phyloP scores from a whole-genome alignment of 805 yeast species.

The Schizosaccharomyces cryophilus region DNA sequence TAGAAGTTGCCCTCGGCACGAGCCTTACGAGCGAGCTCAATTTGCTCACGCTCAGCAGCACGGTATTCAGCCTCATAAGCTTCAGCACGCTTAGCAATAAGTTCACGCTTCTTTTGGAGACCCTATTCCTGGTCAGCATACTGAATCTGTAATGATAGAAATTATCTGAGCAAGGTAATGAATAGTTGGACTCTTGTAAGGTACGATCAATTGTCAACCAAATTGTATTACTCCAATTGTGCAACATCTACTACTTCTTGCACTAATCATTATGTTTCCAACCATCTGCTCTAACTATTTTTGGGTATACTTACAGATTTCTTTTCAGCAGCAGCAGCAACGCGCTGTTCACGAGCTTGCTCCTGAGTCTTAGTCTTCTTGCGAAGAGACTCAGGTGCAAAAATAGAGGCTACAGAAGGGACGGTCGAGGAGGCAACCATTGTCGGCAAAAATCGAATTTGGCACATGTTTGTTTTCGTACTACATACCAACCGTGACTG shows the following conservation, averaged over 20 bases:
- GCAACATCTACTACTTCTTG: too few relatives aligned
- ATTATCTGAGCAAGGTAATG: too few relatives aligned
- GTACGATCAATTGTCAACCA: too few relatives aligned
- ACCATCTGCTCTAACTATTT: background rate
- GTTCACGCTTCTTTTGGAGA: conserved; percentile 26
- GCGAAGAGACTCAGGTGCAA: conserved; percentile 25
- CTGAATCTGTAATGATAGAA: background rate
- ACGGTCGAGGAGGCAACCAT: conserved; percentile 15
- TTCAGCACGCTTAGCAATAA: conserved; percentile 75
- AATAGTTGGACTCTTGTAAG: too few relatives aligned
- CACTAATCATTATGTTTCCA: too few relatives aligned
- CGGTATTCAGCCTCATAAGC: conserved; percentile 79
- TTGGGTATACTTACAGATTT: conserved; percentile 3
- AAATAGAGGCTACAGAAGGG: conserved; percentile 11
- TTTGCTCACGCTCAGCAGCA: conserved; percentile 59
- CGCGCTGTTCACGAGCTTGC: conserved; percentile 24
- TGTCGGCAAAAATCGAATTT: background rate
- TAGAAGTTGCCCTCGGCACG: conserved; percentile 83
- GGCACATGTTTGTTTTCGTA: background rate
- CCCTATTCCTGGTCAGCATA: conserved; percentile 14
- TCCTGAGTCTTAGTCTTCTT: conserved; percentile 29
- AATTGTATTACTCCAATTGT: too few relatives aligned
- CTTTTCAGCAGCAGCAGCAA: conserved; percentile 12
- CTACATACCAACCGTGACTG: background rate
- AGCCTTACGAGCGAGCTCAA: conserved; percentile 72